Evolutionary conservation across 2,329 filamentous ascomycete species (phyloP), one percentile per base, ranked within the genome.

Genomic region (Phialophora verrucosa): DNA sequence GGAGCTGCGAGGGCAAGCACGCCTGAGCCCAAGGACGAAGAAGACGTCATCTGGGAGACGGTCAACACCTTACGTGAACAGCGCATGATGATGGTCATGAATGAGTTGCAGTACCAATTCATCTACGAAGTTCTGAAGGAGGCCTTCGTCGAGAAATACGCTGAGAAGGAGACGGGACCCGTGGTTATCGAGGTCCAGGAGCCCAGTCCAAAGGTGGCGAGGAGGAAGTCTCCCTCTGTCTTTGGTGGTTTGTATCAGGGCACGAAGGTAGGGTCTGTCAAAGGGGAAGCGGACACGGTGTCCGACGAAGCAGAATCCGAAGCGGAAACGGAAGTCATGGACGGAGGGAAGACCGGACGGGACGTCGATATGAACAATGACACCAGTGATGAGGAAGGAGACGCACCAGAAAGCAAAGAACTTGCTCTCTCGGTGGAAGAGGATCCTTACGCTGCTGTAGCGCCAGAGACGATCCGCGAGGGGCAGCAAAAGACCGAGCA

Each of bases 51-150:
- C 49, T 91, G 88, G 71, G 84, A 90, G 20, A 90, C 91, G 0
- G 93, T 99, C 62, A 90, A 96, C 73, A 80, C 82, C 67, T 84
- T 99, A 63, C 87, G 95, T 53, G 87, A 94, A 77, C 95, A 99
- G 82, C 87, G 95, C 20, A 91, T 92, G 81, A 91, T 90, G 79
- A 99, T 99, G 95, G 95, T 99, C 4, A 95, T 98, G 79, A 90
- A 91, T 54, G 91, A 94, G 73, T 77, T 85, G 56, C 95, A 99
- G 77, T 95, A 91, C 74, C 79, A 87, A 44, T 97, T 98, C 76
- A 86, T 99, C 64, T 98, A 99, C 79, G 88, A 93, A 74, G 91
- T 96, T 1, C 78, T 97, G 73, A 86, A 88, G 59, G 90, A 92
- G 76, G 81, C 88, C 62, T 93, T 91, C 88, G 80, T 87, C 68